A percentile compares a stretch with the other conserved stretches of the same genome.
These are phyloP conservation scores for Lodderomyces theae DNA, from an alignment of 1,139 yeast species.

Conservation along the genomic window DNA sequence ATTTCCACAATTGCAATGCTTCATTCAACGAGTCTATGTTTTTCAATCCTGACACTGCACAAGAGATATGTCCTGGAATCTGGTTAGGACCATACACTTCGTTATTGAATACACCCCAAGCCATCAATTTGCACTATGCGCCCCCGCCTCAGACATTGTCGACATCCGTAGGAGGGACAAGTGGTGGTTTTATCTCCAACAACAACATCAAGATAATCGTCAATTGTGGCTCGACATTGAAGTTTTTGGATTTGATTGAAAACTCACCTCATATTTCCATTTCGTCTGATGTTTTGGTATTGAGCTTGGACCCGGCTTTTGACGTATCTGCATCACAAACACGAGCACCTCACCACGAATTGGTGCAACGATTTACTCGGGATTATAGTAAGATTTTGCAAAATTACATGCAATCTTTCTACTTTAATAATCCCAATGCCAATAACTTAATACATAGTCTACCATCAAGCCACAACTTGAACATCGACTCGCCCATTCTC, in stretches of 20 bases:
- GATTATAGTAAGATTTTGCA: slow-evolving; percentile 37
- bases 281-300: slow-evolving; percentile 39
- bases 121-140: neutral
- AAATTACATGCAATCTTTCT: slow-evolving; percentile 39
- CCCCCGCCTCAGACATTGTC: neutral
- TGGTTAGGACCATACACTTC: slow-evolving; percentile 29
- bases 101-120: slow-evolving; percentile 11
- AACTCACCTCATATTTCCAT: slow-evolving; percentile 23
- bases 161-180: neutral
- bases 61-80: slow-evolving; percentile 30
- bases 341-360: slow-evolving; percentile 12
- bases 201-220: slow-evolving; percentile 39
- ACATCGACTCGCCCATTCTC: slow-evolving; percentile 36
- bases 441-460: slow-evolving; percentile 29
- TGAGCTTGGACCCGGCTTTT: slow-evolving; percentile 40
- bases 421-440: slow-evolving; percentile 32
- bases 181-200: slow-evolving; percentile 18
- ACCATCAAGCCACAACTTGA: slow-evolving; percentile 27
- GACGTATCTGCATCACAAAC: slow-evolving; percentile 11
- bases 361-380: slow-evolving; percentile 24
- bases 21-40: slow-evolving; percentile 12
- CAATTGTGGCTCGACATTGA: slow-evolving; percentile 38
- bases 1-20: slow-evolving; percentile 9
- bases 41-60: slow-evolving; percentile 17
- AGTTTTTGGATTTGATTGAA: slow-evolving; percentile 25